phyloP scores from a whole-genome alignment of 73 alveolate species.

The Tetrahymena malaccensis region DNA sequence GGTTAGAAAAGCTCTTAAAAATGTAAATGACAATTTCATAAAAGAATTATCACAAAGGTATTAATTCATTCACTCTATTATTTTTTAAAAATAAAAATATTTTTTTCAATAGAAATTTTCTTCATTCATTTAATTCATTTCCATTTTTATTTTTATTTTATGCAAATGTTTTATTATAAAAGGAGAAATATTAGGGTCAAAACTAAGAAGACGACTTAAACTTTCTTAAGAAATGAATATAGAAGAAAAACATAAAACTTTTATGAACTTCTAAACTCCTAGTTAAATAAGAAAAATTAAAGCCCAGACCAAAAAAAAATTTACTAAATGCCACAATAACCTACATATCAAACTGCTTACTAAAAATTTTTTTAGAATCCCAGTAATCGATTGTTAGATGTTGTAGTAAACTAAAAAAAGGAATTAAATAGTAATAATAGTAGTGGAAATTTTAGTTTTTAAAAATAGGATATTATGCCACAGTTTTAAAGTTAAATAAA shows the following conservation, averaged over 20 bases:
- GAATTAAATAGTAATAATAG: not conserved
- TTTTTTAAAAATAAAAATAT: too few relatives aligned
- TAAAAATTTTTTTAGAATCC: not conserved
- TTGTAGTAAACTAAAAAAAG: not conserved
- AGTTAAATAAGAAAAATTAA: not conserved
- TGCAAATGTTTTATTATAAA: not conserved
- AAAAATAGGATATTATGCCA: not conserved
- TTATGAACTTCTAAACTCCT: not conserved
- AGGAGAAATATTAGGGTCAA: not conserved
- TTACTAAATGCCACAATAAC: not conserved
- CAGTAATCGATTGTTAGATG: not conserved
- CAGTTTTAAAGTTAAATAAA: not conserved
- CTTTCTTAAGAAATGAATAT: not conserved
- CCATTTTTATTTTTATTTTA: too few relatives aligned
- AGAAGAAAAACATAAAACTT: not conserved
- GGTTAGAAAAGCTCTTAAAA: not conserved
- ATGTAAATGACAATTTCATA: not conserved
- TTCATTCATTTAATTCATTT: too few relatives aligned
- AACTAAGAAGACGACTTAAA: not conserved
- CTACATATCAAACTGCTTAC: not conserved
- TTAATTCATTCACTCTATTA: not conserved
- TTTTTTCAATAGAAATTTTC: too few relatives aligned
- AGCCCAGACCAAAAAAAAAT: not conserved
- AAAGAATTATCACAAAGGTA: not conserved
- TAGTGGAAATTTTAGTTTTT: not conserved